Evolutionary conservation across 2,329 filamentous ascomycete species (phyloP).

Genomic region (Aspergillus sclerotialis): DNA sequence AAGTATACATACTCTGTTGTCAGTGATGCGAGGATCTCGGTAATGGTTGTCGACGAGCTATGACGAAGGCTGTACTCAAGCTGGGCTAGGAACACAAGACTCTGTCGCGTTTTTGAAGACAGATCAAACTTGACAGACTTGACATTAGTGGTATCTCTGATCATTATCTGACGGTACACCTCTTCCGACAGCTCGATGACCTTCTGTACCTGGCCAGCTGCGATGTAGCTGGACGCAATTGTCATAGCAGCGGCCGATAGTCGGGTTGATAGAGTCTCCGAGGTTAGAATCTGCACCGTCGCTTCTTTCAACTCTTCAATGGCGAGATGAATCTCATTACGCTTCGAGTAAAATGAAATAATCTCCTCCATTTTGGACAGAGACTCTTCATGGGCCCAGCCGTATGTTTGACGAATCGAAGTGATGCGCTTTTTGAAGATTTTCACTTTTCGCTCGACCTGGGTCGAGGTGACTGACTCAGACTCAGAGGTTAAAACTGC

Average conservation of each 20-base stretch:
- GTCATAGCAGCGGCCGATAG: constrained; percentile 28
- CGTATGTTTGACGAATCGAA: constrained; percentile 23
- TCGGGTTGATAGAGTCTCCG: constrained; percentile 22
- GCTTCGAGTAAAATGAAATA: constrained; percentile 27
- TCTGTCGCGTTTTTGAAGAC: constrained; percentile 25
- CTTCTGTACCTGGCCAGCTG: constrained; percentile 23
- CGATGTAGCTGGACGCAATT: constrained; percentile 32
- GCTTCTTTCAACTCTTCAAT: constrained; percentile 27
- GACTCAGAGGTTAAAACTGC: constrained; percentile 11
- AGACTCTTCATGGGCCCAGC: constrained; percentile 35
- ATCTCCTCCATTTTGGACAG: constrained; percentile 31
- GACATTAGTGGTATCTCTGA: constrained; percentile 26
- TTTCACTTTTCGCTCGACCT: constrained; percentile 24
- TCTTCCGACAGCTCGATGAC: constrained; percentile 29
- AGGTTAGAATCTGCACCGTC: constrained; percentile 25
- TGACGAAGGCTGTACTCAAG: constrained; percentile 34
- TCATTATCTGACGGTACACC: constrained; percentile 33
- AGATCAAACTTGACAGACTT: constrained; percentile 25
- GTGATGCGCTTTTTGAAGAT: constrained; percentile 24
- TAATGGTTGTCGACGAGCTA: constrained; percentile 24
- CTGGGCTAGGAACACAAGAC: constrained; percentile 40
- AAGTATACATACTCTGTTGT: constrained; percentile 39
- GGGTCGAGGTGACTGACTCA: constrained; percentile 18
- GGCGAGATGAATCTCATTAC: constrained; percentile 24
- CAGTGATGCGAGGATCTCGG: constrained; percentile 38